A percentile compares a stretch with the other conserved stretches of the same genome.
These are phyloP conservation scores for Puccinia sorghi DNA, from an alignment of 1,284 basidiomycete genomes.

Conservation along the genomic window DNA sequence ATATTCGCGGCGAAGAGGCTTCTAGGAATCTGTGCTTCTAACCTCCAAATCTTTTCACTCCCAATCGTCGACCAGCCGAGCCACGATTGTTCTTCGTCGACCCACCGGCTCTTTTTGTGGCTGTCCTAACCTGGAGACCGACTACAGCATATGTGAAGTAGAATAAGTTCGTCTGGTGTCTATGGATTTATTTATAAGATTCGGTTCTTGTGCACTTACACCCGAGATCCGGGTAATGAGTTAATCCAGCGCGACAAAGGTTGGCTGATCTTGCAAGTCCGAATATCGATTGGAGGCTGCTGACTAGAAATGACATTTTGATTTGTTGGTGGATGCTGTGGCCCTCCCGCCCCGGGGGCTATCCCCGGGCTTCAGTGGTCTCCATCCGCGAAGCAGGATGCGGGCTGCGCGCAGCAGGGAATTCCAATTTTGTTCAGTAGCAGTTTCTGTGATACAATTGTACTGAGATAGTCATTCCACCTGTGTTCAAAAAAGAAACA, in stretches of 20 bases:
- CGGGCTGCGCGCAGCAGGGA: too few relatives aligned
- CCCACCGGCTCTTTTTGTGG: slow-evolving; percentile 91
- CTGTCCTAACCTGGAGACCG: slow-evolving; percentile 71
- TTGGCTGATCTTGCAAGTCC: neutral
- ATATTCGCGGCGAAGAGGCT: neutral
- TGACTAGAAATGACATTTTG: slow-evolving; percentile 16
- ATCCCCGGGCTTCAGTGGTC: too few relatives aligned
- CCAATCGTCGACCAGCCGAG: slow-evolving; percentile 83
- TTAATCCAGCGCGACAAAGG: neutral
- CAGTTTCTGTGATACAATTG: too few relatives aligned
- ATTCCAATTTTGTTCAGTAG: neutral
- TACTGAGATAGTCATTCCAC: too few relatives aligned
- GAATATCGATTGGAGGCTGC: slow-evolving; percentile 24
- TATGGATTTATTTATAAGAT: neutral
- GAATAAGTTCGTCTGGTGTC: neutral
- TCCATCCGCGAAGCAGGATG: too few relatives aligned
- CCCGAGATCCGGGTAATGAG: neutral
- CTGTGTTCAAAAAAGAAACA: too few relatives aligned
- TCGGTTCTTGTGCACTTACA: neutral
- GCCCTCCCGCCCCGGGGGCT: too few relatives aligned
- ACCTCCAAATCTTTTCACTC: slow-evolving; percentile 93
- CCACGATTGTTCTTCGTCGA: slow-evolving; percentile 86
- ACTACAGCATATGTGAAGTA: neutral
- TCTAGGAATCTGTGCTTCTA: slow-evolving; percentile 54
- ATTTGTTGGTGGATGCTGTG: too few relatives aligned